Conservation (phyloP, 129 eudicot genomes). For the Arctium minus region DNA sequence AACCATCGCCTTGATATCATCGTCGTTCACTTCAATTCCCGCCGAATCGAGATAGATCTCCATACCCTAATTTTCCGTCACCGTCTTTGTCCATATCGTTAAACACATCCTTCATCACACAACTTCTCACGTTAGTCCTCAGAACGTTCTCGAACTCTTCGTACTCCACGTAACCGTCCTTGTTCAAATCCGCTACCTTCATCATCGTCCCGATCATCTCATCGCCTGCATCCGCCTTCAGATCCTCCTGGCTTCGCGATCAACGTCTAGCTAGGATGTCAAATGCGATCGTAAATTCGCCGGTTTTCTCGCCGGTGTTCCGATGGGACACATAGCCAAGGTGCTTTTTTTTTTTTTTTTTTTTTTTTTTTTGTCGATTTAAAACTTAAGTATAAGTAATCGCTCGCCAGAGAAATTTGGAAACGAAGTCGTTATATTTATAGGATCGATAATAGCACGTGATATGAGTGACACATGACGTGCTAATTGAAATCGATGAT, state of each 20-base stretch:
- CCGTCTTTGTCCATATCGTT: conserved; percentile 71
- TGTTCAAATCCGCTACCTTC: conserved; percentile 49
- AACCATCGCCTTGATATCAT: conserved; percentile 69
- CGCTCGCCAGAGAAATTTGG: background rate
- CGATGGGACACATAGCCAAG: conserved; percentile 47
- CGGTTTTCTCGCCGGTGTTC: background rate
- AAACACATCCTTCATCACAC: conserved; percentile 65
- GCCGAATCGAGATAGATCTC: conserved; percentile 48
- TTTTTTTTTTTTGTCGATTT: background rate
- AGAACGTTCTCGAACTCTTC: conserved; percentile 69
- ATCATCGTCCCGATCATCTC: conserved; percentile 69
- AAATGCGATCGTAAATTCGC: conserved; percentile 51
- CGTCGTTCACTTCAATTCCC: conserved; percentile 56
- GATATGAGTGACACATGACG: too few relatives aligned
- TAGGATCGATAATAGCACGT: too few relatives aligned
- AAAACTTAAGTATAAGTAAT: background rate
- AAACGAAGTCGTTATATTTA: too few relatives aligned
- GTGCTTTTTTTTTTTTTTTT: background rate
- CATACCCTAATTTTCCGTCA: conserved; percentile 63
- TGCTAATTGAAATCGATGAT: too few relatives aligned
- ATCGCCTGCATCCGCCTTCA: conserved; percentile 32
- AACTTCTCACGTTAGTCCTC: background rate
- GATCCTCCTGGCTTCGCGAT: conserved; percentile 66
- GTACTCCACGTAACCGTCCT: conserved; percentile 64
- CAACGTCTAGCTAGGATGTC: conserved; percentile 54